Base-by-base conservation (phyloP, 805 yeast genomes). In the Lachancea waltii region DNA sequence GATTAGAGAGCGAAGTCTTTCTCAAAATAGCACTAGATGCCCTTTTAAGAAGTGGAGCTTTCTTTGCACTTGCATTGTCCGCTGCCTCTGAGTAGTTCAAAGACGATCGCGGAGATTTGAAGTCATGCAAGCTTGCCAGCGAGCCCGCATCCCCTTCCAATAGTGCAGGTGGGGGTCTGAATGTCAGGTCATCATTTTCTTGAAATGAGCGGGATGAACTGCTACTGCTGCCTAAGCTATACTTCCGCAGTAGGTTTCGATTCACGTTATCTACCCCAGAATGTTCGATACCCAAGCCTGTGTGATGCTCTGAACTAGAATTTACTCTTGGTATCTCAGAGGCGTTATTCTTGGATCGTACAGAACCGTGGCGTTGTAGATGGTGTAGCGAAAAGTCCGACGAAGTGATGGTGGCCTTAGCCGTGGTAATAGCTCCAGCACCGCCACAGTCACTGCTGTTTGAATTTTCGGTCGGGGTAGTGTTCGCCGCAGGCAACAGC, bases 21-120 rank as follows among this genome's bases (percentile, higher is more conserved):
- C 60, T 45, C 19, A 57, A 33, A 17, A 59, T 40, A 3, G 57
- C 53, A 35, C 56, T 55, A 0, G 64, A 59, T 0, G 63, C 63
- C 34, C 63, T 51, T 34, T 53, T 51, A 11, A 59, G 36, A 19
- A 59, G 39, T 7, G 60, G 60, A 5, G 47, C 32, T 32, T 46
- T 53, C 36, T 49, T 50, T 7, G 35, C 38, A 18, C 34, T 15
- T 10, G 29, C 28, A 9, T 35, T 17, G 30, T 42, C 40, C 13
- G 36, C 19, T 7, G 41, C 42, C 17, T 36, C 31, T 17, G 39
- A 14, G 20, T 19, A 25, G 18, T 34, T 34, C 30, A 34, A 21
- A 11, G 37, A 34, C 19, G 35, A 43, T 11, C 38, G 27, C 20
- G 38, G 38, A 9, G 38, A 35, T 14, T 28, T 35, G 9, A 35